Evolutionary conservation across 371 early-diverging fungal species (phyloP), one percentile per base, ranked within the genome.

Genomic region (Mucor racemosus): DNA sequence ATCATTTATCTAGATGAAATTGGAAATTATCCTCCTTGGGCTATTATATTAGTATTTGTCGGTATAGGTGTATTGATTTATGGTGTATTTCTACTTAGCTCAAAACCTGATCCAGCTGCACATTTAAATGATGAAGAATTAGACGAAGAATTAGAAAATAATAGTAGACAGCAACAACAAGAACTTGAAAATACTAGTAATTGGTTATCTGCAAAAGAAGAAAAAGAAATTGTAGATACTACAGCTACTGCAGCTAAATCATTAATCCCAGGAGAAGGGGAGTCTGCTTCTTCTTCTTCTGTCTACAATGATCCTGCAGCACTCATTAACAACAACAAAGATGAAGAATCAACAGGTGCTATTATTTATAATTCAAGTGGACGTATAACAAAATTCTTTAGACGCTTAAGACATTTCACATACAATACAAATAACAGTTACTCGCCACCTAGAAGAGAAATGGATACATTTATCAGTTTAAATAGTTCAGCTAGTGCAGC

Each of bases 1-100:
- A 85, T 85, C 60, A 84, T 91, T 38, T 91, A 89, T 66, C 72
- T 89, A 3, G 75, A 89, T 56, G 84, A 86, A 41, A 72, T 88
- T 57, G 79, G 78, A 39, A 73, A 77, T 35, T 89, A 86, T 62
- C 84, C 87, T 21, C 76, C 83, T 7, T 90, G 89, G 89, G 87
- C 84, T 4, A 76, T 88, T 5, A 57, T 79, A 0, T 64, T 88
- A 10, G 84, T 89, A 7, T 77, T 87, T 60, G 57, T 85, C 10
- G 90, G 91, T 5, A 86, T 91, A 8, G 78, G 68, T 19, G 80
- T 80, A 4, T 65, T 90, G 10, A 80, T 88, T 42, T 86, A 83
- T 44, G 87, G 86, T 17, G 87, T 88, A 21, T 75, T 64, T 42
- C 73, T 88, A 48, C 75, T 88, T 35, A 85, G 85, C 48, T 83